Evolutionary conservation across 768 basidiomycete species (phyloP), one percentile per base, ranked within the genome.

Genomic region (Hypsizygus marmoreus): DNA sequence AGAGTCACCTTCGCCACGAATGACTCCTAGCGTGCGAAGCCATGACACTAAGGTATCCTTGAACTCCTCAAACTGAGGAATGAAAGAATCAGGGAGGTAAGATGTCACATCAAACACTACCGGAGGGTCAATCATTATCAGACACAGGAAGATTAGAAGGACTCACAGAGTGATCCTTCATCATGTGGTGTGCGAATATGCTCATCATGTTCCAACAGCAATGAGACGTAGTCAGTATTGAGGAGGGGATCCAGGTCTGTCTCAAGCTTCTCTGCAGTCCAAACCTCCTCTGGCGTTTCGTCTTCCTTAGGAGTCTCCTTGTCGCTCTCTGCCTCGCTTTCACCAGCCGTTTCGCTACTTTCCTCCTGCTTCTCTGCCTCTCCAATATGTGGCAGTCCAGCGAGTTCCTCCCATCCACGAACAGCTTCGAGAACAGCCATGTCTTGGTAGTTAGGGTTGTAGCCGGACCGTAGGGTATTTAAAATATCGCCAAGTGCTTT

Each of bases 391-490:
- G 84, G 84, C 14, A 88, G 66, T 1, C 78, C 77, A 10, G 86
- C 82, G 6, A 84, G 74, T 32, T 77, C 83, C 61, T 93, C 90
- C 85, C 91, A 98, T 11, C 94, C 95, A 36, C 93, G 84, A 12
- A 97, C 94, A 13, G 95, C 95, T 55, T 95, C 95, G 22, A 97
- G 80, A 37, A 98, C 95, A 2, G 93, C 94, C 95, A 99, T 98
- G 62, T 99, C 95, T 63, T 97, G 95, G 67, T 97, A 97, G 65
- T 99, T 99, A 12, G 95, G 95, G 64, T 99, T 99, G 70, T 97
- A 97, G 4, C 87, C 85, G 8, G 81, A 79, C 16, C 91, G 79
- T 9, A 99, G 79, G 22, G 84, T 73, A 47, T 84, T 79, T 5
- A 99, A 77, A 40, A 99, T 90, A n/a, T 84, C 79, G 17, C 86